Percentiles rank a stretch among this genome's conserved stretches.
These are phyloP conservation scores for Camelina neglecta DNA, from an alignment of 345 rosid species.

Conservation along the genomic window DNA sequence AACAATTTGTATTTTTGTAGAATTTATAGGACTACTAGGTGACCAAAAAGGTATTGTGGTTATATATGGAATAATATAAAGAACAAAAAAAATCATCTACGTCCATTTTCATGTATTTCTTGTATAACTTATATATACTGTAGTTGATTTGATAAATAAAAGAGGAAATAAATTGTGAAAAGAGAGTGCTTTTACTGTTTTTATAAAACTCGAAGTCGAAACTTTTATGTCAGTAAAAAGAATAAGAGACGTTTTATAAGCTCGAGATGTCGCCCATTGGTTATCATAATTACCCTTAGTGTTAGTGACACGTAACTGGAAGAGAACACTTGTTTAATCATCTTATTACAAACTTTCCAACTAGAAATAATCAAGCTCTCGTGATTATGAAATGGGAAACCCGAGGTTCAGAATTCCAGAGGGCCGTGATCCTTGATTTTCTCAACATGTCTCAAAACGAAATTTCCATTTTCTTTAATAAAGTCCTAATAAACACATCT, in stretches of 20 bases:
- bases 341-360: slow-evolving; percentile 2
- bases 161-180: background rate
- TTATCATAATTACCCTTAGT: slow-evolving; percentile 38
- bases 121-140: background rate
- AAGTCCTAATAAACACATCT: background rate
- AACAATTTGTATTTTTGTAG: background rate
- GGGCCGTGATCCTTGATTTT: slow-evolving; percentile 45
- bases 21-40: background rate
- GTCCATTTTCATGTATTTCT: slow-evolving; percentile 1
- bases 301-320: slow-evolving; percentile 35
- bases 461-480: background rate
- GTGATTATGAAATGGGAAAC: slow-evolving; percentile 40
- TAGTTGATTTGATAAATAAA: background rate
- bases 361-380: slow-evolving; percentile 41
- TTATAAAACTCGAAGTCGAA: background rate
- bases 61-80: background rate
- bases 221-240: slow-evolving; percentile 17
- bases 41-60: slow-evolving; percentile 16
- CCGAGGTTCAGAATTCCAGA: slow-evolving; percentile 40
- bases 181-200: background rate
- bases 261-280: slow-evolving; percentile 37
- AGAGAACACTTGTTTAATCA: slow-evolving; percentile 14
- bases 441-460: slow-evolving; percentile 38
- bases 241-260: background rate
- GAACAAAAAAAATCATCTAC: background rate